Evolutionary conservation across 331 rosid genomes (phyloP).

Genomic region (Stylosanthes scabra): DNA sequence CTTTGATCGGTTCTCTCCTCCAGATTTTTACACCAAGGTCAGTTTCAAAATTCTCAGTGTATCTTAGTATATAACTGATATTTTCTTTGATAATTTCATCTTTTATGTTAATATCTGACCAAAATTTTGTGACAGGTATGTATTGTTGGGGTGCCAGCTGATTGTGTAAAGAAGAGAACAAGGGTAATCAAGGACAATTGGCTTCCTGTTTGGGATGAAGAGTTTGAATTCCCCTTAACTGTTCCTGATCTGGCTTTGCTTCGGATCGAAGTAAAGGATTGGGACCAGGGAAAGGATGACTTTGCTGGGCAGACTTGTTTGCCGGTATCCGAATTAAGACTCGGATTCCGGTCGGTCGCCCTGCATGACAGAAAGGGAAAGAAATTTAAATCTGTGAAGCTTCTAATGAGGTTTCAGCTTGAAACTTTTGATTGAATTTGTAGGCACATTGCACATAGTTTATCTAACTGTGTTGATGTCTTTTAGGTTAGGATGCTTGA

Average conservation of each 20-base stretch:
- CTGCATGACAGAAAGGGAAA: conserved; percentile 61
- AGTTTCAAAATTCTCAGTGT: conserved; percentile 30
- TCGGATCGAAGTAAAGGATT: conserved; percentile 67
- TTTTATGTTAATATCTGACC: neutral
- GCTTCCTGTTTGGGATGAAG: conserved; percentile 85
- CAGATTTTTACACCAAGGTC: conserved; percentile 86
- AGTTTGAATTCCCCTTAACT: conserved; percentile 62
- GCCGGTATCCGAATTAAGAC: conserved; percentile 71
- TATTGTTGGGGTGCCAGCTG: conserved; percentile 75
- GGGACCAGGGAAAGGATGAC: conserved; percentile 57
- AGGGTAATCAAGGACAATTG: conserved; percentile 58
- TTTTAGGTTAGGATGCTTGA: neutral
- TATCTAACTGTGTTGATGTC: neutral
- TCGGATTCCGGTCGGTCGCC: conserved; percentile 69
- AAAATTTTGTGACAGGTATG: conserved; percentile 50
- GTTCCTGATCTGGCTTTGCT: conserved; percentile 83
- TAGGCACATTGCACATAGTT: neutral
- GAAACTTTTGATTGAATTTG: conserved; percentile 29
- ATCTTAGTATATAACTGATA: neutral
- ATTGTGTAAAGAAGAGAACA: conserved; percentile 57
- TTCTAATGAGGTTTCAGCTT: conserved; percentile 62
- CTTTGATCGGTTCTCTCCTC: conserved; percentile 80
- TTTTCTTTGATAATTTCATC: neutral
- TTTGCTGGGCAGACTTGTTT: conserved; percentile 82
- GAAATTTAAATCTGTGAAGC: conserved; percentile 62